Percentiles rank a stretch among this genome's conserved stretches.
Conservation (phyloP, 169 alveolate genomes). For the Plasmodium vivax region DNA sequence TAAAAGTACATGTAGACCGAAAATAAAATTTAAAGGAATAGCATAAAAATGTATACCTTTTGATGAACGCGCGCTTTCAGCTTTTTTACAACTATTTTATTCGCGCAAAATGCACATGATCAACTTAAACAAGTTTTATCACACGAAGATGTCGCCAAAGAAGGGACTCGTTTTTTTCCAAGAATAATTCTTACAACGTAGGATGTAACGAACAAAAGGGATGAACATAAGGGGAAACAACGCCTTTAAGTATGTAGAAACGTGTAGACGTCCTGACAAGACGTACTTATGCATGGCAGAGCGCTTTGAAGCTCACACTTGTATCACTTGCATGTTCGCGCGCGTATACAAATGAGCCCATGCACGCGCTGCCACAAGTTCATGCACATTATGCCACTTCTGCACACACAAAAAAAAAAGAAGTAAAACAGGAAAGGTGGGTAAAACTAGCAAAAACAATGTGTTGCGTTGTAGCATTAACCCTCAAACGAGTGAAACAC, state of each 20-base stretch:
- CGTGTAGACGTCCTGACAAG: not conserved
- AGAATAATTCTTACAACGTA: not conserved
- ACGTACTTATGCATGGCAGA: not conserved
- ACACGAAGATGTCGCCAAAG: not conserved
- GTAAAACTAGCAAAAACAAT: not conserved
- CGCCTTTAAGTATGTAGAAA: not conserved
- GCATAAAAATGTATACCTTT: not conserved
- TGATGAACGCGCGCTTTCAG: not conserved
- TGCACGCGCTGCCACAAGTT: not conserved
- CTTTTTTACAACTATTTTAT: not conserved
- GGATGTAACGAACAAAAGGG: not conserved
- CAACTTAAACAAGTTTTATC: not conserved
- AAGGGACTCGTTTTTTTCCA: not conserved
- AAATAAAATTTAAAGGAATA: not conserved
- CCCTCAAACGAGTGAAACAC: not conserved
- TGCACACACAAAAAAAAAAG: not conserved
- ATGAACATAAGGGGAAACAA: not conserved
- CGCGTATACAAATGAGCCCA: not conserved
- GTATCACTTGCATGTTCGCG: not conserved
- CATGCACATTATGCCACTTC: constrained; percentile 4
- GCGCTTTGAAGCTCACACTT: not conserved
- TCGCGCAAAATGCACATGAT: not conserved
- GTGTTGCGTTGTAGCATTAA: not conserved
- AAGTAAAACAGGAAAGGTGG: not conserved
- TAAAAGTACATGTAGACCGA: not conserved